Evolutionary conservation across 208 protist genomes (phyloP).

Genomic region (Porcisia deanei): DNA sequence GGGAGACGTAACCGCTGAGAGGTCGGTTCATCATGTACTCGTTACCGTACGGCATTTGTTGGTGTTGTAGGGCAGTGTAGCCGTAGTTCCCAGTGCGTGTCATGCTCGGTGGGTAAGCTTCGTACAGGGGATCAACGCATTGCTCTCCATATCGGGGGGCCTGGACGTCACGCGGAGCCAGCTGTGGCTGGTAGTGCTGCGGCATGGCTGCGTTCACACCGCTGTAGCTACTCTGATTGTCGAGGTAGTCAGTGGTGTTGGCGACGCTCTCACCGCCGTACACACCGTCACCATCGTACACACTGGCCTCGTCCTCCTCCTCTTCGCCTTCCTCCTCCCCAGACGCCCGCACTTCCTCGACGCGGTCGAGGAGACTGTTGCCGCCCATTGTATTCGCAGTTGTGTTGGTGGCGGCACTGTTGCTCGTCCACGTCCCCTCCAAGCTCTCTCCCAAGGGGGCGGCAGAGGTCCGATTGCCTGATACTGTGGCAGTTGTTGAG

Average conservation of each 20-base stretch:
- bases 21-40: constrained; percentile 5
- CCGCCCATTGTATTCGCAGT: neutral
- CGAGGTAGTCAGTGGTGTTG: neutral
- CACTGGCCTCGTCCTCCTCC: neutral
- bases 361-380: neutral
- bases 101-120: neutral
- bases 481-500: neutral
- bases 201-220: neutral
- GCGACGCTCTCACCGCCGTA: neutral
- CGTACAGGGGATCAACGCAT: neutral
- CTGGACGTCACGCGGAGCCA: constrained; percentile 1
- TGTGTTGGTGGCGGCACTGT: no score
- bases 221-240: neutral
- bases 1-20: neutral
- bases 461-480: neutral
- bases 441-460: neutral
- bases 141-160: neutral
- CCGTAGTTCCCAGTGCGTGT: neutral
- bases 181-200: constrained; percentile 1
- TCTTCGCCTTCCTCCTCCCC: neutral
- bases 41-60: constrained; percentile 11
- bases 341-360: neutral
- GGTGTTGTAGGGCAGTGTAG: constrained; percentile 5
- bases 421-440: constrained; percentile 10
- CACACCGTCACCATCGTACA: neutral